Evolutionary conservation across 306 rosid genomes (phyloP).

Genomic region (Coriaria nepalensis): DNA sequence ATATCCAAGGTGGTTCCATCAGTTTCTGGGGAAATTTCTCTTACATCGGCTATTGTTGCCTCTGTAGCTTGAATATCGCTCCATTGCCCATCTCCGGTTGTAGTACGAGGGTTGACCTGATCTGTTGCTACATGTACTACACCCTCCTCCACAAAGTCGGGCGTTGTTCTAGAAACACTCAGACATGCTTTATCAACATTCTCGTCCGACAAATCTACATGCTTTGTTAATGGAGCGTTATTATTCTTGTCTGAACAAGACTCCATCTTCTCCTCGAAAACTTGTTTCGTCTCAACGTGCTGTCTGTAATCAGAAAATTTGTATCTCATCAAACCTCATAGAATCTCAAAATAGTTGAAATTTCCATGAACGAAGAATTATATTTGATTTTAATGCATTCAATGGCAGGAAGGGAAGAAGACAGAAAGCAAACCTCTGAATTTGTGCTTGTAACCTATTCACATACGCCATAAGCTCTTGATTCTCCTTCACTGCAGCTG

Average conservation of each 20-base stretch:
- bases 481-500: conserved; percentile 56
- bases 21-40: conserved; percentile 67
- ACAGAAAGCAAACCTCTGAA: conserved; percentile 49
- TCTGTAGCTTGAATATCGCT: conserved; percentile 92
- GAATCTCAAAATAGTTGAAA: too few species aligned
- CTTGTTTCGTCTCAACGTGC: conserved; percentile 63
- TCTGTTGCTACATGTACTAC: conserved; percentile 65
- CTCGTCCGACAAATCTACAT: conserved; percentile 64
- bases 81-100: conserved; percentile 71
- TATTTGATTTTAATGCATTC: too few species aligned
- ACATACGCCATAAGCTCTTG: conserved; percentile 81
- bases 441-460: conserved; percentile 71
- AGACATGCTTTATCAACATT: conserved; percentile 98
- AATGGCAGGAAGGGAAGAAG: too few species aligned
- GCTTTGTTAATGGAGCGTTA: conserved; percentile 51
- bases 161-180: conserved; percentile 56
- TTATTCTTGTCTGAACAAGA: conserved; percentile 43
- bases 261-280: conserved; percentile 73
- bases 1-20: conserved; percentile 86
- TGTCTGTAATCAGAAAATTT: conserved; percentile 37
- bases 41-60: conserved; percentile 77
- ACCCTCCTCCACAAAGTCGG: conserved; percentile 62
- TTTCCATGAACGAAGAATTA: too few species aligned
- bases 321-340: too few species aligned
- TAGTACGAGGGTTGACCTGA: conserved; percentile 48